Conservation (phyloP, 2,329 filamentous ascomycete genomes). For the Alternaria burnsii region DNA sequence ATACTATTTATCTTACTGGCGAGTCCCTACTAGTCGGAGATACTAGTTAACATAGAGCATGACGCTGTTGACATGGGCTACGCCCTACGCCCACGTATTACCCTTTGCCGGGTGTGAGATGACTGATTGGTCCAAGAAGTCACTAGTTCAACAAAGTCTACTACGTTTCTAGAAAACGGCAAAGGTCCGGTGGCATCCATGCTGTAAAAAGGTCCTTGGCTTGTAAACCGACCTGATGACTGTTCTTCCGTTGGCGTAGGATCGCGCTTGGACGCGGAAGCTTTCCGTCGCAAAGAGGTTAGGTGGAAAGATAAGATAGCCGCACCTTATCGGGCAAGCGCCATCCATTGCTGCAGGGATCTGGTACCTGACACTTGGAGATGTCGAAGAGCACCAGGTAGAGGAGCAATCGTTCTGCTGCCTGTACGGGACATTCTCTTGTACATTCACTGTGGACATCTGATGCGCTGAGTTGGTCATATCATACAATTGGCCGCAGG, state of each 20-base stretch:
- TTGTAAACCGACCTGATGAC: not conserved
- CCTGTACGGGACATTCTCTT: no score
- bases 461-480: not conserved
- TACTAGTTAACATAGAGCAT: not conserved
- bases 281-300: constrained; percentile 5
- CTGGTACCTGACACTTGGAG: constrained; percentile 16
- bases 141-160: not conserved
- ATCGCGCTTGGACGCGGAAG: not conserved
- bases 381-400: not conserved
- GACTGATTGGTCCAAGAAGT: not conserved
- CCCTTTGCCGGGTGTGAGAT: not conserved
- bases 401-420: not conserved
- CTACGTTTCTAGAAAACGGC: not conserved
- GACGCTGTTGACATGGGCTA: not conserved
- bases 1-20: not conserved
- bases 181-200: rapidly evolving
- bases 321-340: constrained; percentile 5
- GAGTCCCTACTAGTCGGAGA: not conserved
- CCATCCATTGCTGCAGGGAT: constrained; percentile 13
- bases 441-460: not conserved
- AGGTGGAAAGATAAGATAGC: constrained; percentile 11
- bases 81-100: not conserved
- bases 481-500: not conserved
- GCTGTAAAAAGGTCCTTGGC: not conserved
- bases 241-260: not conserved